phyloP scores from a whole-genome alignment of 192 early-diverging fungal species.

The Linnemannia zychae region DNA sequence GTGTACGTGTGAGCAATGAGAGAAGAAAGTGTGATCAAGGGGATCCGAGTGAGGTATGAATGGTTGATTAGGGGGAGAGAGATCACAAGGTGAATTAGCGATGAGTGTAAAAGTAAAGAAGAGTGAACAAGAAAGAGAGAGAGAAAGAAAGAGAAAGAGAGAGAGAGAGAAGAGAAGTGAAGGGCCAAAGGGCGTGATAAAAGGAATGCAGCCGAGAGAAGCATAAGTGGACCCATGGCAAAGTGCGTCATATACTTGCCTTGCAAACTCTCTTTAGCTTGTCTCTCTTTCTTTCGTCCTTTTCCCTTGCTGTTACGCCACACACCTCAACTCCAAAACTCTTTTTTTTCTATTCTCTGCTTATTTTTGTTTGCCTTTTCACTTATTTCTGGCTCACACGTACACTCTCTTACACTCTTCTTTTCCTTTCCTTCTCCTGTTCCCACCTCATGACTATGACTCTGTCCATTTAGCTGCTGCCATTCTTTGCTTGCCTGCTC shows the following conservation, averaged over 20 bases:
- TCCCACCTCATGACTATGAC: too few species aligned
- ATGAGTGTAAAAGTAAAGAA: neutral
- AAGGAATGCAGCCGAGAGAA: neutral
- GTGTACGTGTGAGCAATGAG: neutral
- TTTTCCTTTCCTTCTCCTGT: too few species aligned
- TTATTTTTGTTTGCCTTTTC: neutral
- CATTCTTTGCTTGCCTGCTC: too few species aligned
- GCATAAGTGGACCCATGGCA: neutral
- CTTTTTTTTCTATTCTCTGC: neutral
- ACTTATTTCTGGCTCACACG: neutral
- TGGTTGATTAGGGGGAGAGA: neutral
- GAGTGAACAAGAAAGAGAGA: neutral
- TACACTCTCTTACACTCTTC: neutral
- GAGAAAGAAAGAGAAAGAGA: neutral
- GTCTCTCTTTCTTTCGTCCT: neutral
- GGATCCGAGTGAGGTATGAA: neutral
- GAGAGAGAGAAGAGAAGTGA: neutral
- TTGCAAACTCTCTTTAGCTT: neutral
- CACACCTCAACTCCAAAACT: constrained; percentile 10
- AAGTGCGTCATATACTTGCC: too few species aligned
- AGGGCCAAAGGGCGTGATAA: too few species aligned
- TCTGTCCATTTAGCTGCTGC: too few species aligned
- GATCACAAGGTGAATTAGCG: neutral
- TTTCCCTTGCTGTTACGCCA: neutral
- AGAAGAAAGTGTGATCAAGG: neutral